Evolutionary conservation across 192 early-diverging fungal species (phyloP).

Genomic region (Rhizophagus sp.): DNA sequence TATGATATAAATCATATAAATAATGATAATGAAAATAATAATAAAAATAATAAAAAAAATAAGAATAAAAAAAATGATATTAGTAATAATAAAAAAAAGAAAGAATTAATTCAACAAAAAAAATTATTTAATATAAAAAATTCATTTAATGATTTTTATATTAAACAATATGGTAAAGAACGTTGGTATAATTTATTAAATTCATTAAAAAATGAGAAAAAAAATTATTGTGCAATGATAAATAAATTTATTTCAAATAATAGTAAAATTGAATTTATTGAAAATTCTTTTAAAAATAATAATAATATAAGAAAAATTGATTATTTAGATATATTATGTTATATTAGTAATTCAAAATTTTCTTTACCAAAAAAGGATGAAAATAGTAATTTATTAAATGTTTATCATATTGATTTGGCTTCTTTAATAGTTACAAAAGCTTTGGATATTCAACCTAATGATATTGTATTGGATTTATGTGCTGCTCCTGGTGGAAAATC

Average conservation of each 20-base stretch:
- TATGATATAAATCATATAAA: too few relatives aligned
- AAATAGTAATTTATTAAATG: conserved; percentile 31
- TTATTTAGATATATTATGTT: conserved; percentile 34
- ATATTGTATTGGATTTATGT: conserved; percentile 77
- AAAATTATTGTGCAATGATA: conserved; percentile 31
- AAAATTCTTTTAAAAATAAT: background rate
- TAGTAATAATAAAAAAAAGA: too few relatives aligned
- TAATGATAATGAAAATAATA: too few relatives aligned
- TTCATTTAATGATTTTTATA: conserved; percentile 15
- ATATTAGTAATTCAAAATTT: conserved; percentile 29
- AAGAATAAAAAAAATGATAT: too few relatives aligned
- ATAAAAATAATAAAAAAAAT: too few relatives aligned
- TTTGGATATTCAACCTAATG: conserved; percentile 58
- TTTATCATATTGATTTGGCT: conserved; percentile 66
- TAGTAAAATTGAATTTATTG: background rate
- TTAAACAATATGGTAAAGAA: conserved; percentile 30
- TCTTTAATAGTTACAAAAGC: conserved; percentile 74
- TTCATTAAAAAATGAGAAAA: conserved; percentile 18
- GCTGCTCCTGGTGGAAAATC: conserved; percentile 60
- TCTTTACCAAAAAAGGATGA: conserved; percentile 33
- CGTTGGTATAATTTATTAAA: conserved; percentile 33
- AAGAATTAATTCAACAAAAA: background rate
- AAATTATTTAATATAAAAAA: background rate
- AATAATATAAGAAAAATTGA: conserved; percentile 11
- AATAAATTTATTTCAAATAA: conserved; percentile 32